Conservation (phyloP, 1,139 yeast genomes). For the Pneumocystis jirovecii region DNA sequence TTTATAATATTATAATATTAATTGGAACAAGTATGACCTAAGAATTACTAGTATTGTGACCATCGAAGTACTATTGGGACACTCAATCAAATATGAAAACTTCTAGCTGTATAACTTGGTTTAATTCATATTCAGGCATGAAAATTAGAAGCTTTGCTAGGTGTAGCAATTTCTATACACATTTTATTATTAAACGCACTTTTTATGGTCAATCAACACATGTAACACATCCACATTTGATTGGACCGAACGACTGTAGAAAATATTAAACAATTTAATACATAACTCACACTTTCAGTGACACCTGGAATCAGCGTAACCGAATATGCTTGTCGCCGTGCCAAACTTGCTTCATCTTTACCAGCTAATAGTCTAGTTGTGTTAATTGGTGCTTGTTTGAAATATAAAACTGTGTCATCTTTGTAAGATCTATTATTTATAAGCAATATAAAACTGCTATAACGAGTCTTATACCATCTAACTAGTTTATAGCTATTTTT, state of each 20-base stretch:
- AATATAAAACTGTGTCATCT: neutral
- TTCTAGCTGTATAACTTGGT: neutral
- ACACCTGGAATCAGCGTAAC: conserved; percentile 78
- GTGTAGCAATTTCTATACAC: neutral
- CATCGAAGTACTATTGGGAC: neutral
- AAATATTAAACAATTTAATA: neutral
- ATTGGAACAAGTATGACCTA: no score
- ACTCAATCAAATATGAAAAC: neutral
- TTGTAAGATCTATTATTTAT: neutral
- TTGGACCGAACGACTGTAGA: neutral
- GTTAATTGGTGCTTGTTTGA: conserved; percentile 37
- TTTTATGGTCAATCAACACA: neutral
- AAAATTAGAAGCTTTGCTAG: neutral
- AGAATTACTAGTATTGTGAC: no score
- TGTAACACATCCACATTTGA: neutral
- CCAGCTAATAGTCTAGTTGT: conserved; percentile 59
- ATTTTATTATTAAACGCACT: neutral
- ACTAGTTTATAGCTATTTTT: conserved; percentile 19
- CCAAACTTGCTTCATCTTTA: conserved; percentile 38
- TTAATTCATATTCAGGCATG: neutral
- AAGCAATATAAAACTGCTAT: neutral
- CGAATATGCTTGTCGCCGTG: conserved; percentile 66
- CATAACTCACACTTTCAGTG: conserved; percentile 20
- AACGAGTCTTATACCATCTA: neutral
- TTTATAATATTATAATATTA: no score